Percentiles rank a stretch among this genome's conserved stretches.
Conservation (phyloP, 768 basidiomycete genomes). For the Tricholoma saponaceum region DNA sequence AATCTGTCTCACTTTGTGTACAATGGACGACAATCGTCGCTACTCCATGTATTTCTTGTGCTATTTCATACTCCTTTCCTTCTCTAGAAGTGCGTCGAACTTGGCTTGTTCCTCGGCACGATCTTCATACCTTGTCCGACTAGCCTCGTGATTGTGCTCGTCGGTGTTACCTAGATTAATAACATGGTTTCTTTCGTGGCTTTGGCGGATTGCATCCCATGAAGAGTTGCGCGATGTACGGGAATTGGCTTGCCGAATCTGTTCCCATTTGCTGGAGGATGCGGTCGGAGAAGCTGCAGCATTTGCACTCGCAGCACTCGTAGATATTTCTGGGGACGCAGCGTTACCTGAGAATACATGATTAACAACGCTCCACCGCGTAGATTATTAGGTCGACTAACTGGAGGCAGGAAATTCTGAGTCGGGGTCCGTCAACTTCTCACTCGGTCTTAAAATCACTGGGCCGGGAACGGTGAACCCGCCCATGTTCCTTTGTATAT, state of each 20-base stretch:
- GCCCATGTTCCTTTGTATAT: conserved; percentile 42
- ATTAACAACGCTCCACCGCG: not conserved
- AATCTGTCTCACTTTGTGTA: not conserved
- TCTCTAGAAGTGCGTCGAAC: conserved; percentile 58
- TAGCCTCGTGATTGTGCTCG: not conserved
- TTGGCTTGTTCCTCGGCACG: conserved; percentile 46
- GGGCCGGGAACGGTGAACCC: conserved; percentile 18
- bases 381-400: not conserved
- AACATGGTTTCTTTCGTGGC: conserved; percentile 38
- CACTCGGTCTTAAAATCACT: conserved; percentile 23
- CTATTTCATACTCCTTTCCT: conserved; percentile 43
- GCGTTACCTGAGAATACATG: conserved; percentile 4
- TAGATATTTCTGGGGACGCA: not conserved
- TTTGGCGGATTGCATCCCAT: conserved; percentile 68
- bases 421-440: conserved; percentile 12
- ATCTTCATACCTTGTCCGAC: conserved; percentile 20
- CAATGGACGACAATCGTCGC: conserved; percentile 6
- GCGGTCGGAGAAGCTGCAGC: conserved; percentile 5
- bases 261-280: conserved; percentile 53
- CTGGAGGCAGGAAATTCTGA: conserved; percentile 4
- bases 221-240: conserved; percentile 43
- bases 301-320: conserved; percentile 3
- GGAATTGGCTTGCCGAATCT: conserved; percentile 54
- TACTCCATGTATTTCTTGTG: conserved; percentile 5
- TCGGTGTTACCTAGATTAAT: conserved; percentile 6